Base-by-base conservation (phyloP, 2,329 filamentous ascomycete species). In the Cercospora sojina region DNA sequence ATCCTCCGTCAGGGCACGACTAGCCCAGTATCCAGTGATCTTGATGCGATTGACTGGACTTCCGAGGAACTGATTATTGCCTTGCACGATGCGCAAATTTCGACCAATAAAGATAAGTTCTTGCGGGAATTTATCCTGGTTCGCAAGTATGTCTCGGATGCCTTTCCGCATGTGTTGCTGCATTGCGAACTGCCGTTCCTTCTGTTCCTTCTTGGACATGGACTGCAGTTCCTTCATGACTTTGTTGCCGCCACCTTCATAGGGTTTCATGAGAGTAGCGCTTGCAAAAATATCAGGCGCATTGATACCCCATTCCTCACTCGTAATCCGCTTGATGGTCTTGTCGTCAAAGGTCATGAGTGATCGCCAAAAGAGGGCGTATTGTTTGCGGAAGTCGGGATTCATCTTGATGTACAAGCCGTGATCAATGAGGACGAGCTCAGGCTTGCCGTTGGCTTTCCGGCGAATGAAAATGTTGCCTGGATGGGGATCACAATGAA, bases 391-490 rank as follows among this genome's bases (percentile, higher is more conserved):
- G 81, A 98, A 97, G 67, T 87, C 83, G 1, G 91, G 89, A 25
- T 87, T 84, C 91, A 98, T 95, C 78, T 91, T 90, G 64, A 98
- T 92, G 81, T 99, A 99, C 5, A 99, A 87, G 0, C 95, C 95
- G 79, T 99, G 95, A 79, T 99, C 95, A 76, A 99, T 97, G 38
- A 99, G 88, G 0, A 98, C 94, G 31, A 99, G 85, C 81, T 99
- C 93, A 0, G 94, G 86, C 51, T 88, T 85, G n/a, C 94, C 94
- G 51, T 85, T 89, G 1, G 93, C 91, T 16, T 92, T 84, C 8
- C 95, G 90, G 8, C 95, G 90, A 75, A 98, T 90, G 81, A 99
- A 97, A 78, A 98, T 95, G 80, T 99, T 99, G 29, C 94, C 94
- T 1, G 95, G 95, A 76, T 99, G 95, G 9, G 95, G 95, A 77